Conservation (phyloP, 2,329 filamentous ascomycete species). For the Zarea fungicola region DNA sequence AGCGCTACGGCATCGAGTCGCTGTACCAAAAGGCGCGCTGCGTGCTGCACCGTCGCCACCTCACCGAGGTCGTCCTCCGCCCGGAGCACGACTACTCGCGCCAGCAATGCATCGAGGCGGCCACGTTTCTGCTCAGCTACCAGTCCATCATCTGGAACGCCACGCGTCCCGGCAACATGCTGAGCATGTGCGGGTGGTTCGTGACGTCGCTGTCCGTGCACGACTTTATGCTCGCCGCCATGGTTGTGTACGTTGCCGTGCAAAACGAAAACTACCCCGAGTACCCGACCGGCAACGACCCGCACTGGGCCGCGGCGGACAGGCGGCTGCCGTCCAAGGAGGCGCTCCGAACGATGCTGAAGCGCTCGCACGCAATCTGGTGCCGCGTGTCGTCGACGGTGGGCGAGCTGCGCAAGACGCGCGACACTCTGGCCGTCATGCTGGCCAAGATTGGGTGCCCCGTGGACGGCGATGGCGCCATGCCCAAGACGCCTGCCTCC, state of each 20-base stretch:
- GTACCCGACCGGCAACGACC: constrained; percentile 21
- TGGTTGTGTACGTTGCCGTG: constrained; percentile 52
- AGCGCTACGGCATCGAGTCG: constrained; percentile 47
- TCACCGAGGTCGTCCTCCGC: constrained; percentile 37
- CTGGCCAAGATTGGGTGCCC: constrained; percentile 35
- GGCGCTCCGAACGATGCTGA: constrained; percentile 36
- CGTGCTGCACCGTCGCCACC: constrained; percentile 50
- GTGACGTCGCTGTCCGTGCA: constrained; percentile 52
- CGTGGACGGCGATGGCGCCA: constrained; percentile 16
- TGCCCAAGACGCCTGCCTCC: constrained; percentile 6
- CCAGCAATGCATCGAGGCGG: constrained; percentile 44
- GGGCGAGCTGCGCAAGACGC: constrained; percentile 41
- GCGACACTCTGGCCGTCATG: constrained; percentile 41
- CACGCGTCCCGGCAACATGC: constrained; percentile 46
- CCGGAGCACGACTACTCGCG: constrained; percentile 49
- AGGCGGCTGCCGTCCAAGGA: constrained; percentile 30
- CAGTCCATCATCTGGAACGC: constrained; percentile 45
- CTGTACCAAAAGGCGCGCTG: constrained; percentile 52
- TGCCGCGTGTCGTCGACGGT: constrained; percentile 30
- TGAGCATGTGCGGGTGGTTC: constrained; percentile 52
- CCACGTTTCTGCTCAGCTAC: constrained; percentile 41
- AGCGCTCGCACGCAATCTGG: constrained; percentile 41
- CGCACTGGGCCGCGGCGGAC: constrained; percentile 31
- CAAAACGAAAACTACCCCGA: constrained; percentile 39
- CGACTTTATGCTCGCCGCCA: constrained; percentile 57